A percentile compares a stretch with the other conserved stretches of the same genome.
Conservation (phyloP, 106 monocot species). For the Vanilla planifolia region DNA sequence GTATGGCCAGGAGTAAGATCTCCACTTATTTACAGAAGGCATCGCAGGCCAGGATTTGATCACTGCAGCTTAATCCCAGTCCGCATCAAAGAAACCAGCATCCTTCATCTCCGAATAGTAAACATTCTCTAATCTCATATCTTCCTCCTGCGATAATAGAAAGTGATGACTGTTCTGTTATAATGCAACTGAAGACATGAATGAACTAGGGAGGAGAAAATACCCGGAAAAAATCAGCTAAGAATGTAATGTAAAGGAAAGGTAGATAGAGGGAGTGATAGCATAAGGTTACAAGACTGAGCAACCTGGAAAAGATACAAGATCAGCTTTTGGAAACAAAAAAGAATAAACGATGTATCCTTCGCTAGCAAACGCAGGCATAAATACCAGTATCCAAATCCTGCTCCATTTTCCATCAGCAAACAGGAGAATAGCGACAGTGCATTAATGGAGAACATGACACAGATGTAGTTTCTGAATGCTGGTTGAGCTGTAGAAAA, state of each 20-base stretch:
- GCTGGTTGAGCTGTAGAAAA: constrained; percentile 65
- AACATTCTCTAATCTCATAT: constrained; percentile 78
- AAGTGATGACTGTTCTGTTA: not conserved
- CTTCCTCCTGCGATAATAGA: constrained; percentile 55
- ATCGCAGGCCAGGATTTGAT: not conserved
- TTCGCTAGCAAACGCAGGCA: not conserved
- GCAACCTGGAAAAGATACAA: constrained; percentile 44
- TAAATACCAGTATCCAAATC: constrained; percentile 73
- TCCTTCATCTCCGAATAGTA: constrained; percentile 99
- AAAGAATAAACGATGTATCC: not conserved
- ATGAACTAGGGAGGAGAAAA: not conserved
- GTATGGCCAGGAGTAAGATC: not conserved
- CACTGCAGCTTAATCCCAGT: constrained; percentile 60
- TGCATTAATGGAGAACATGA: constrained; percentile 60
- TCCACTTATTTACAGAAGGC: not conserved
- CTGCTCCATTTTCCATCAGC: constrained; percentile 64
- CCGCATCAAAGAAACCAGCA: constrained; percentile 94
- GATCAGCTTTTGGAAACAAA: not conserved
- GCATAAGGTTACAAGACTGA: constrained; percentile 60
- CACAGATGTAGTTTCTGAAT: constrained; percentile 79
- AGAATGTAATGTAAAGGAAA: constrained; percentile 74
- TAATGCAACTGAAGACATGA: not conserved
- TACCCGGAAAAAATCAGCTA: constrained; percentile 96
- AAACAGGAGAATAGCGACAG: constrained; percentile 54
- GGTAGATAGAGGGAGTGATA: constrained; percentile 94